These are phyloP conservation scores for Aspergillus calidoustus DNA, from an alignment of 2,329 filamentous ascomycete species.

Conservation along the genomic window DNA sequence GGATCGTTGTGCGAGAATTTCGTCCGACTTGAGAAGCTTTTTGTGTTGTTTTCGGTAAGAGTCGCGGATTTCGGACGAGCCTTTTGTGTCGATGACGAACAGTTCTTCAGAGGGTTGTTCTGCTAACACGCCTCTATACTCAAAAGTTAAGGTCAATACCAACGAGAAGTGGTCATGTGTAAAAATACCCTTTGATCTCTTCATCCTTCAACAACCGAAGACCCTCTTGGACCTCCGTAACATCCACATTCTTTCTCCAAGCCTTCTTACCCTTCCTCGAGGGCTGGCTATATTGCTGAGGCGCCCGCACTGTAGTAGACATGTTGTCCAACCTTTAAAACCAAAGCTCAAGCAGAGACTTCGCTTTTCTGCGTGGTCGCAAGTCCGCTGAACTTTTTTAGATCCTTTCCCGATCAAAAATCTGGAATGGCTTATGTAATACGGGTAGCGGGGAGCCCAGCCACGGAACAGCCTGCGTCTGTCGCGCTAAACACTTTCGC, in stretches of 20 bases:
- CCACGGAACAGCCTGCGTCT: conserved; percentile 21
- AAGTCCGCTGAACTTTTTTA: neutral
- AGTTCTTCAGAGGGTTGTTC: conserved; percentile 84
- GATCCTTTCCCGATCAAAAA: conserved; percentile 30
- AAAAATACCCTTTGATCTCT: conserved; percentile 78
- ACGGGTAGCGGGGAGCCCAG: conserved; percentile 13
- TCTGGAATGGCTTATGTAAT: conserved; percentile 39
- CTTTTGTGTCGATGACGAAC: conserved; percentile 79
- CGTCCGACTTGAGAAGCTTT: conserved; percentile 85
- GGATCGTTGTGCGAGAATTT: conserved; percentile 86
- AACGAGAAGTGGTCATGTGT: neutral
- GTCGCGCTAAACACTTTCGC: conserved; percentile 33
- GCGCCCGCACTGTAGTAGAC: conserved; percentile 57
- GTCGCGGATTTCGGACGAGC: conserved; percentile 70
- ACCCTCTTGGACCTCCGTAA: conserved; percentile 81
- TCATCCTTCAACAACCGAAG: conserved; percentile 84
- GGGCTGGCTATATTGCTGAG: conserved; percentile 81
- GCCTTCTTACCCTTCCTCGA: conserved; percentile 98
- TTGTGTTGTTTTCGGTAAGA: conserved; percentile 70
- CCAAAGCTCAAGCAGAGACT: conserved; percentile 18
- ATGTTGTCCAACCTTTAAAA: conserved; percentile 28
- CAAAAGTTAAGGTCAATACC: conserved; percentile 17
- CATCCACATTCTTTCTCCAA: conserved; percentile 97
- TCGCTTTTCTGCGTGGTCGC: neutral
- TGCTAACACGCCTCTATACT: conserved; percentile 74